A percentile compares a stretch with the other conserved stretches of the same genome.
These are phyloP conservation scores for Penicillium cinerascens DNA, from an alignment of 495 filamentous ascomycete species.

Conservation along the genomic window DNA sequence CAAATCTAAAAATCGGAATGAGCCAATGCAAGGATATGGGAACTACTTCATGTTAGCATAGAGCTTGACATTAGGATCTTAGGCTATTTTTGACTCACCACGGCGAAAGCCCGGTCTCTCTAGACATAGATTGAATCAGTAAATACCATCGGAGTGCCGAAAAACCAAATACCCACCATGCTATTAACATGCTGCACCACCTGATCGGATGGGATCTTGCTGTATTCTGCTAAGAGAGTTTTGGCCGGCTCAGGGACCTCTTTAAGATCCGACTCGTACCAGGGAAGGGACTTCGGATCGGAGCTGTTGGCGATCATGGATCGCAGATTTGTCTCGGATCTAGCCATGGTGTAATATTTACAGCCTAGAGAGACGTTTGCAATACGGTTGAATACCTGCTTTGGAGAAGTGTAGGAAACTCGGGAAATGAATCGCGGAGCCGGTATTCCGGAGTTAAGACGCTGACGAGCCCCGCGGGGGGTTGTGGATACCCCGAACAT, in stretches of 20 bases:
- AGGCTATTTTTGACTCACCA: slow-evolving; percentile 7
- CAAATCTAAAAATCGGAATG: slow-evolving; percentile 50
- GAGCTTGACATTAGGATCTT: neutral
- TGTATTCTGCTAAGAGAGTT: slow-evolving; percentile 45
- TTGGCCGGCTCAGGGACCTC: slow-evolving; percentile 21
- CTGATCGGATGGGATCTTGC: slow-evolving; percentile 39
- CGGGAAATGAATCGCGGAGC: too few relatives aligned
- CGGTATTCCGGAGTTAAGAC: too few relatives aligned
- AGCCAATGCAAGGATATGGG: slow-evolving; percentile 53
- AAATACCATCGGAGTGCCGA: neutral
- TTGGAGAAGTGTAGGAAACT: too few relatives aligned
- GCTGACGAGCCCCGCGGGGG: too few relatives aligned
- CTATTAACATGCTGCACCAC: slow-evolving; percentile 45
- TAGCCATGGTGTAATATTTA: slow-evolving; percentile 6
- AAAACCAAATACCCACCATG: slow-evolving; percentile 29
- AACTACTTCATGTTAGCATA: slow-evolving; percentile 14
- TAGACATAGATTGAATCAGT: neutral
- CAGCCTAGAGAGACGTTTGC: neutral
- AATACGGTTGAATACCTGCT: too few relatives aligned
- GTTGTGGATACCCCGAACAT: too few relatives aligned
- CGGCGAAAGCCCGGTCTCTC: slow-evolving; percentile 20
- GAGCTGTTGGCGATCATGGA: slow-evolving; percentile 10
- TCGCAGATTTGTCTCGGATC: slow-evolving; percentile 10
- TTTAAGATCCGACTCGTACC: slow-evolving; percentile 16
- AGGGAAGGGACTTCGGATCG: slow-evolving; percentile 11